Conservation (phyloP, 1,284 basidiomycete species). For the Butyriboletus appendiculatus region DNA sequence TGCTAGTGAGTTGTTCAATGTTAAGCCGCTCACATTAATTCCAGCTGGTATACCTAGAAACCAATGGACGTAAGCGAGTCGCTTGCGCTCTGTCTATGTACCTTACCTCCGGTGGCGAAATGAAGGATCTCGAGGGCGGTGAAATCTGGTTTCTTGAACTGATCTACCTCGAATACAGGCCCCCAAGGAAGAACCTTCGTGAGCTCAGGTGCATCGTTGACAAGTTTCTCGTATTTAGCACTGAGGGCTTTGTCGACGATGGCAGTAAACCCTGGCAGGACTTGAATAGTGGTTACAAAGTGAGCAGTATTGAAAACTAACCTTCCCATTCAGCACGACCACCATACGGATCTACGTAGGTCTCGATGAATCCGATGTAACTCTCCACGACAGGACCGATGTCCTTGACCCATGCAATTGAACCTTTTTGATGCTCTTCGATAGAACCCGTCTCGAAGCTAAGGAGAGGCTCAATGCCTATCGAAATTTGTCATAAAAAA, state of each 20-base stretch:
- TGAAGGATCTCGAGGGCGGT: constrained; percentile 78
- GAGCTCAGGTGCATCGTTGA: constrained; percentile 70
- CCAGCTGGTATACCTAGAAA: constrained; percentile 74
- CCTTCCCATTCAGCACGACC: constrained; percentile 88
- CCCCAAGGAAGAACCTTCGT: constrained; percentile 87
- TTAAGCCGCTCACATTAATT: constrained; percentile 60
- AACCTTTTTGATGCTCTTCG: constrained; percentile 74
- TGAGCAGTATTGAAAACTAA: constrained; percentile 19
- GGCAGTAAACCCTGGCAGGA: constrained; percentile 75
- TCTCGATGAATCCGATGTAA: constrained; percentile 80
- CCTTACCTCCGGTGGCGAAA: constrained; percentile 77
- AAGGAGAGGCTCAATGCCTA: background rate
- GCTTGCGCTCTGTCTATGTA: background rate
- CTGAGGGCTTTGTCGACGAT: constrained; percentile 84
- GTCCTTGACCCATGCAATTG: constrained; percentile 82
- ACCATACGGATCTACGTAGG: constrained; percentile 85
- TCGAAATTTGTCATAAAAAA: background rate
- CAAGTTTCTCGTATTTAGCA: constrained; percentile 77
- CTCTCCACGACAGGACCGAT: constrained; percentile 85
- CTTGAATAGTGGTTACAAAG: background rate
- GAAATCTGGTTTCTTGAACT: constrained; percentile 85
- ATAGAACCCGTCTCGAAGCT: constrained; percentile 78
- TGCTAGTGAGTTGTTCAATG: background rate
- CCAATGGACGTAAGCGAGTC: background rate
- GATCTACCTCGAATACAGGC: constrained; percentile 76